Base-by-base conservation (phyloP, 1,284 basidiomycete genomes). In the Rhodotorula sp. region DNA sequence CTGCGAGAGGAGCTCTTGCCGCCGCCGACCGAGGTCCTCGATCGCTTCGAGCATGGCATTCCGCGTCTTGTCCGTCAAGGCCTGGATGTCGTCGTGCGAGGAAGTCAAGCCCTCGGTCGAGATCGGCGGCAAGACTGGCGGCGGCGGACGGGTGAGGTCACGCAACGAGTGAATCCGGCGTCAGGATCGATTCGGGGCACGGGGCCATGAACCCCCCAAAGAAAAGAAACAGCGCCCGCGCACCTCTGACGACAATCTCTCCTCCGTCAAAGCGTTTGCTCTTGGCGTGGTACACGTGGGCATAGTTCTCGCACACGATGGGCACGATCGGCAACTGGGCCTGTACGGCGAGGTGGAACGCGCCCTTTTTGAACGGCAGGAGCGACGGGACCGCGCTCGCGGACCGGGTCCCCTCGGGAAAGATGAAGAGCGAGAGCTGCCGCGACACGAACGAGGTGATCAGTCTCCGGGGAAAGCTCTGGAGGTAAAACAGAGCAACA, bases 351-450 rank as follows among this genome's bases (percentile, higher is more conserved):
- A 98, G 86, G 80, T 99, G 93, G 85, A 99, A 99, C 1, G 94
- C 95, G 54, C 97, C 97, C 83, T 97, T 99, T 84, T 99, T 99
- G 84, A 99, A 91, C 0, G 93, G 90, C 4, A 93, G 85, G 79
- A 97, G 82, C 48, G 86, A 85, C 14, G 89, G 85, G 58, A 85
- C 83, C 73, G 88, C 84, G n/a, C 85, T 85, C 68, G 86, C 85
- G 34, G 90, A 88, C 34, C 97, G 87, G 4, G 94, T 97, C 49
- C 94, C 93, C 82, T 97, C 94, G 2, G 93, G 92, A 82, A 92
- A 97, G 79, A 97, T 87, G 89, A 91, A 94, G 62, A 97, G 83
- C 12, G 91, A 93, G 45, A 91, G 85, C 78, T 87, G 81, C 48
- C 49, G 48, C 15, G 54, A 47, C 43, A 31, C 2, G 23, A 54